Evolutionary conservation across 257 asterid species (phyloP).

Genomic region (Paulownia fortunei): DNA sequence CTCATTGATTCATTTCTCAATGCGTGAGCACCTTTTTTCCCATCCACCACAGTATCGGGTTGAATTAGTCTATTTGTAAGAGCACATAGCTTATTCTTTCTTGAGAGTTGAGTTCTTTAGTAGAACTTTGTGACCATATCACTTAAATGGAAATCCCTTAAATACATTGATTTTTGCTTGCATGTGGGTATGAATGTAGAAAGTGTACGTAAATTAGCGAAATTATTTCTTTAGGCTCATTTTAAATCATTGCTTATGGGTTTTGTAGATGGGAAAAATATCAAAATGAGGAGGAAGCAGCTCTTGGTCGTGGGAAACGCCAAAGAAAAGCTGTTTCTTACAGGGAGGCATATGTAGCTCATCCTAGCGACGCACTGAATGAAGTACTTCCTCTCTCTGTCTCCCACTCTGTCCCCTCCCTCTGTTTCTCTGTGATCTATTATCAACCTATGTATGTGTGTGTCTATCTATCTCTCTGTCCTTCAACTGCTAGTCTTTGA

Average conservation of each 20-base stretch:
- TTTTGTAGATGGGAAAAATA: conserved; percentile 86
- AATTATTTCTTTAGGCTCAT: neutral
- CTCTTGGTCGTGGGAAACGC: conserved; percentile 99
- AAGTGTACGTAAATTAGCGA: neutral
- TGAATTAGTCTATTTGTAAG: neutral
- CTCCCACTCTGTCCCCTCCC: conserved; percentile 1
- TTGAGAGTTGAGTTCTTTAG: neutral
- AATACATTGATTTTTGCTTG: neutral
- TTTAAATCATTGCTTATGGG: conserved; percentile 31
- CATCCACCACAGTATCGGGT: neutral
- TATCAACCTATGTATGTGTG: neutral
- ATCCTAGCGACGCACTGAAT: conserved; percentile 55
- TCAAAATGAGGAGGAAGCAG: conserved; percentile 93
- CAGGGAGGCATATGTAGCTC: conserved; percentile 84
- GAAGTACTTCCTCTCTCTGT: conserved; percentile 58
- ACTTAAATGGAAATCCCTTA: neutral
- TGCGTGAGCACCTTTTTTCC: neutral
- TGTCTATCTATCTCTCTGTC: neutral
- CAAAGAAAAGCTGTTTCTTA: conserved; percentile 90
- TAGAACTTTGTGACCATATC: neutral
- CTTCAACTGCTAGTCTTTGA: neutral
- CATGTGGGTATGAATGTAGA: neutral
- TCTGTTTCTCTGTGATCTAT: neutral
- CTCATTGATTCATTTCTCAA: neutral
- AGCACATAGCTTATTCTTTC: neutral